phyloP scores from a whole-genome alignment of 1,284 basidiomycete genomes.

The Melanopsichium pennsylvanicum region DNA sequence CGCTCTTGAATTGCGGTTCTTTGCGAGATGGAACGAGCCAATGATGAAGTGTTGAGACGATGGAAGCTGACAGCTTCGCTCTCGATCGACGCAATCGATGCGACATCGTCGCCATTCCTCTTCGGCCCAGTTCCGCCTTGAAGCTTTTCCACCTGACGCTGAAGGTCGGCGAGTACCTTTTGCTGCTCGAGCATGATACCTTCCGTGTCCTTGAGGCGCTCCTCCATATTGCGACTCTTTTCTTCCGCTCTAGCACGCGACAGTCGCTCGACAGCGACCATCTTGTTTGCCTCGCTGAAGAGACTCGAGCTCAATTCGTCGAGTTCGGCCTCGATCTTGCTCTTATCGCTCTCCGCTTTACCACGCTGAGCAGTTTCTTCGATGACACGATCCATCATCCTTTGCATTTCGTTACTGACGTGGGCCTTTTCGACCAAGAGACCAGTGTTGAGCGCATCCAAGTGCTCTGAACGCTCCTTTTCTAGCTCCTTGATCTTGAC shows the following conservation, averaged over 20 bases:
- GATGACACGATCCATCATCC: constrained; percentile 90
- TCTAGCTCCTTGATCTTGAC: constrained; percentile 69
- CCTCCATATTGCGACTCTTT: constrained; percentile 81
- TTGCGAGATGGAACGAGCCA: constrained; percentile 34
- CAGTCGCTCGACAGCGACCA: constrained; percentile 83
- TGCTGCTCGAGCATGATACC: constrained; percentile 69
- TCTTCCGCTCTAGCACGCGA: constrained; percentile 79
- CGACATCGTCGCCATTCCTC: constrained; percentile 24
- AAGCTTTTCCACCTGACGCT: constrained; percentile 78
- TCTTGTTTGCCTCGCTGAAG: constrained; percentile 68
- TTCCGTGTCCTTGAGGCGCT: constrained; percentile 81
- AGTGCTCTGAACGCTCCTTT: constrained; percentile 68
- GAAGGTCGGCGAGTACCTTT: constrained; percentile 77
- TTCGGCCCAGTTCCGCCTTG: constrained; percentile 15
- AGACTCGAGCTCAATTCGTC: constrained; percentile 87
- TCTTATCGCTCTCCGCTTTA: constrained; percentile 78
- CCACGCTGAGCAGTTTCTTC: constrained; percentile 91
- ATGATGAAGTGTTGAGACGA: constrained; percentile 35
- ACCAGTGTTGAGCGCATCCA: constrained; percentile 73
- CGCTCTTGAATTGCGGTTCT: constrained; percentile 23
- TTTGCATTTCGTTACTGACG: constrained; percentile 88
- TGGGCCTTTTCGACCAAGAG: constrained; percentile 87
- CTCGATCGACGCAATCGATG: constrained; percentile 24
- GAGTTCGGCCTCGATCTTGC: constrained; percentile 71
- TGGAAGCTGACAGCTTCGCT: constrained; percentile 44